Evolutionary conservation across 805 yeast genomes (phyloP).

Genomic region (Ogataea pilisensis): DNA sequence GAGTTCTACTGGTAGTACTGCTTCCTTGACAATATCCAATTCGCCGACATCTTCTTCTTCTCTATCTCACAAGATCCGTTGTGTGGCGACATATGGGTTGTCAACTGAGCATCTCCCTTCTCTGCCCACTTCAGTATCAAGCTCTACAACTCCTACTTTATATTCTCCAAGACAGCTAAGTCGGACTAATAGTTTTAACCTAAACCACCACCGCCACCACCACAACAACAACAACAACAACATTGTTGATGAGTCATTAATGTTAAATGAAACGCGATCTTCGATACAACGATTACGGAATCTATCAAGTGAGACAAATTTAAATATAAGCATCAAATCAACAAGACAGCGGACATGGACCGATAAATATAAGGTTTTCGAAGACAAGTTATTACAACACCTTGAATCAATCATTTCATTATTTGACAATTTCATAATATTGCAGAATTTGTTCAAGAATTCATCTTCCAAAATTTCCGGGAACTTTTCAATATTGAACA

Average conservation of each 20-base stretch:
- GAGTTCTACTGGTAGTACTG: too few relatives aligned
- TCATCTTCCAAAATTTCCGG: slow-evolving; percentile 5
- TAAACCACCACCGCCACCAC: too few relatives aligned
- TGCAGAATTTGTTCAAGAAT: slow-evolving; percentile 24
- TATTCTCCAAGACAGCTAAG: slow-evolving; percentile 16
- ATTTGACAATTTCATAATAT: slow-evolving; percentile 27
- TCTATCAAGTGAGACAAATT: background rate
- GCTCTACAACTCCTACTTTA: slow-evolving; percentile 13
- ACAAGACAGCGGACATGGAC: slow-evolving; percentile 4
- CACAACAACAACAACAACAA: too few relatives aligned
- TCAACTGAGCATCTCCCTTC: too few relatives aligned
- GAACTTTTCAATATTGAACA: slow-evolving; percentile 12
- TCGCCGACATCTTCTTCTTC: too few relatives aligned
- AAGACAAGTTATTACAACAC: slow-evolving; percentile 14
- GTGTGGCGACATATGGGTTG: too few relatives aligned
- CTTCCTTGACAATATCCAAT: too few relatives aligned
- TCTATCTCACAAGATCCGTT: too few relatives aligned
- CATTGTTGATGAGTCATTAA: background rate
- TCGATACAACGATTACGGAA: background rate
- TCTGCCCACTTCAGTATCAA: background rate
- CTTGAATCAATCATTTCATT: slow-evolving; percentile 23
- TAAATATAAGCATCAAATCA: background rate
- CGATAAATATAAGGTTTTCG: slow-evolving; percentile 15
- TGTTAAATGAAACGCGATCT: background rate
- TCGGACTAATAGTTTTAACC: slow-evolving; percentile 6